phyloP scores from a whole-genome alignment of 2,329 filamentous ascomycete genomes.

The Graphiopsis chlorocephala region DNA sequence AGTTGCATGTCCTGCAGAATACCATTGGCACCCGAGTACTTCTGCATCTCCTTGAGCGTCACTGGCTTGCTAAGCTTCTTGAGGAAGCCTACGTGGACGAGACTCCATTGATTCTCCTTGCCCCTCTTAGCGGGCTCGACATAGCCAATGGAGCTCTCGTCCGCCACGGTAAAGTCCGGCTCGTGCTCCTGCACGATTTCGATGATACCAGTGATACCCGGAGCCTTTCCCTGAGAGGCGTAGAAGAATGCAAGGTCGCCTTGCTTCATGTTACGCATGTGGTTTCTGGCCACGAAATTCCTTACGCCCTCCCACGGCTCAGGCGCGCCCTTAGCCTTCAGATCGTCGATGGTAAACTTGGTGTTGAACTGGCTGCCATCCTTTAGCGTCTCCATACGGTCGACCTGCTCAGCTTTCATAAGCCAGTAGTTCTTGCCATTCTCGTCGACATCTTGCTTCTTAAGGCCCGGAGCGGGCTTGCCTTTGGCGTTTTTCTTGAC shows the following conservation, averaged over 20 bases:
- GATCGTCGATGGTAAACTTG: constrained; percentile 89
- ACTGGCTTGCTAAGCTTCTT: constrained; percentile 75
- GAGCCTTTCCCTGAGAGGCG: constrained; percentile 87
- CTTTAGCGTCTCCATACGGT: constrained; percentile 62
- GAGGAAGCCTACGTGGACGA: constrained; percentile 84
- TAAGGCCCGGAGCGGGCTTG: constrained; percentile 7
- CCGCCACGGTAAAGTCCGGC: constrained; percentile 71
- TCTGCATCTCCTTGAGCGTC: constrained; percentile 68
- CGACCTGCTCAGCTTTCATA: constrained; percentile 68
- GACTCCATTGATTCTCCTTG: constrained; percentile 66
- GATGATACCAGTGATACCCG: constrained; percentile 64
- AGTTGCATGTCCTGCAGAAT: constrained; percentile 66
- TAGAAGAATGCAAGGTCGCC: constrained; percentile 97
- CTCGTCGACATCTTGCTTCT: not conserved
- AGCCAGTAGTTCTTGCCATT: constrained; percentile 43
- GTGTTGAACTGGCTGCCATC: constrained; percentile 86
- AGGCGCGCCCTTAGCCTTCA: constrained; percentile 67
- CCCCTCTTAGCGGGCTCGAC: constrained; percentile 65
- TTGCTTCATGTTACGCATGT: constrained; percentile 85
- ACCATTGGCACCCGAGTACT: constrained; percentile 58
- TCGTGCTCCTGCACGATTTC: constrained; percentile 83
- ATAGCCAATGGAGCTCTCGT: constrained; percentile 74
- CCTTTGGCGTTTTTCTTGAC: constrained; percentile 13
- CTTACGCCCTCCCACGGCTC: constrained; percentile 80
- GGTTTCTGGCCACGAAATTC: constrained; percentile 68